phyloP scores from a whole-genome alignment of 768 basidiomycete species.

The Guyanaporus albipodus region DNA sequence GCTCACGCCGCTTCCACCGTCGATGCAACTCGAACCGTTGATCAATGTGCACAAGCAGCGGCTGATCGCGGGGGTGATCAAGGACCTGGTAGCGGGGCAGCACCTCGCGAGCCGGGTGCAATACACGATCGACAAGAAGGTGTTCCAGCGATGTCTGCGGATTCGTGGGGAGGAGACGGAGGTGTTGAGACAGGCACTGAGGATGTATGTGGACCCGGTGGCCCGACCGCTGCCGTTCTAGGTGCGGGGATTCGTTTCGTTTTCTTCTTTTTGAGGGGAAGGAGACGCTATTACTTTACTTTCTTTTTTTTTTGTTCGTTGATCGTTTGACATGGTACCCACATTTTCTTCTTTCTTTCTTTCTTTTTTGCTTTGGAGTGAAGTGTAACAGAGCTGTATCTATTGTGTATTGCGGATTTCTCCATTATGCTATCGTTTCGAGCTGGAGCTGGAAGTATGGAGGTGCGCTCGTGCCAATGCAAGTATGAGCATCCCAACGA shows the following conservation, averaged over 20 bases:
- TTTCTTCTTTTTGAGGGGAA: neutral
- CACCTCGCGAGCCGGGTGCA: slow-evolving; percentile 74
- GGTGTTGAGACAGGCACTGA: slow-evolving; percentile 47
- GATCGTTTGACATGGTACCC: slow-evolving; percentile 7
- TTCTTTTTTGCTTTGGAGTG: neutral
- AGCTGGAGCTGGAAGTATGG: no score
- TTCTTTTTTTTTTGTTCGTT: neutral
- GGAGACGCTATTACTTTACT: no score
- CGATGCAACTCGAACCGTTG: slow-evolving; percentile 79
- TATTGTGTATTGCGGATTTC: slow-evolving; percentile 21
- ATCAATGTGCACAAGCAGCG: slow-evolving; percentile 91
- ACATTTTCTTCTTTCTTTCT: slow-evolving; percentile 20
- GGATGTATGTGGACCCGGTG: slow-evolving; percentile 32
- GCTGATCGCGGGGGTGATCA: slow-evolving; percentile 74
- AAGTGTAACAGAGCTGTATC: slow-evolving; percentile 19
- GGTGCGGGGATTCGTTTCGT: neutral
- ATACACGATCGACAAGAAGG: slow-evolving; percentile 66
- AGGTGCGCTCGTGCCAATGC: no score
- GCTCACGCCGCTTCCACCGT: slow-evolving; percentile 64
- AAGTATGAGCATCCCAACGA: no score
- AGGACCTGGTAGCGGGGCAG: slow-evolving; percentile 75
- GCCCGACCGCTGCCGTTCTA: slow-evolving; percentile 14
- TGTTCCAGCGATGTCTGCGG: slow-evolving; percentile 72
- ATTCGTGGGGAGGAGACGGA: slow-evolving; percentile 61
- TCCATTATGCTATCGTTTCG: no score